Evolutionary conservation across 768 basidiomycete species (phyloP).

Genomic region (Phanerochaete sordida): DNA sequence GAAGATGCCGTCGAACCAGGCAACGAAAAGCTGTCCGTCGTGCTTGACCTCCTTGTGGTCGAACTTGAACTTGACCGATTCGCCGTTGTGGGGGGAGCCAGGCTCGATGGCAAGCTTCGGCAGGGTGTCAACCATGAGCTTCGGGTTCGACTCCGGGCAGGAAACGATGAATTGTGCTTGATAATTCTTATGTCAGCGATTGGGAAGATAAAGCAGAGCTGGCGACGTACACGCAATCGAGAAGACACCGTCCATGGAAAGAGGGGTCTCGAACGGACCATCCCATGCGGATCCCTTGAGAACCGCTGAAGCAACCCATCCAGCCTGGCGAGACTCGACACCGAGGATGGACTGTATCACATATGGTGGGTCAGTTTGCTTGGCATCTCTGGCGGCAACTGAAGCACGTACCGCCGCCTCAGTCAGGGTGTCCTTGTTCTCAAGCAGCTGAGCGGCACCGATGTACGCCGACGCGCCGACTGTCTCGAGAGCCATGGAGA

Average conservation of each 20-base stretch:
- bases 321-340: slow-evolving; percentile 49
- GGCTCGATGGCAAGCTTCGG: slow-evolving; percentile 34
- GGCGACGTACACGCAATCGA: slow-evolving; percentile 34
- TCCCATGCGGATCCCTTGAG: slow-evolving; percentile 41
- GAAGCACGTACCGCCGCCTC: slow-evolving; percentile 39
- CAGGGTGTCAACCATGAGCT: slow-evolving; percentile 47
- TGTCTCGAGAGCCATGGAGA: slow-evolving; percentile 47
- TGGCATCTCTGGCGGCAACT: neutral
- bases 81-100: slow-evolving; percentile 30
- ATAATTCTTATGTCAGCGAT: slow-evolving; percentile 13
- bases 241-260: slow-evolving; percentile 37
- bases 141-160: slow-evolving; percentile 47
- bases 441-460: slow-evolving; percentile 46
- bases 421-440: slow-evolving; percentile 42
- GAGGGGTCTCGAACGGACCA: slow-evolving; percentile 39
- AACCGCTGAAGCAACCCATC: slow-evolving; percentile 45
- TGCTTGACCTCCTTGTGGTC: slow-evolving; percentile 14
- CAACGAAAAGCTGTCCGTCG: slow-evolving; percentile 9
- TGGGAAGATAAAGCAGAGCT: too few species aligned
- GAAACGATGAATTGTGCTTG: slow-evolving; percentile 41
- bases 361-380: neutral
- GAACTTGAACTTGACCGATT: slow-evolving; percentile 25
- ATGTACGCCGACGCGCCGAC: slow-evolving; percentile 56
- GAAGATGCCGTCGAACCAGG: slow-evolving; percentile 10
- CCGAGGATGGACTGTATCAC: slow-evolving; percentile 43